Percentiles rank a stretch among this genome's conserved stretches.
Conservation (phyloP, 1,284 basidiomycete species). For the Moniliophthora roreri region DNA sequence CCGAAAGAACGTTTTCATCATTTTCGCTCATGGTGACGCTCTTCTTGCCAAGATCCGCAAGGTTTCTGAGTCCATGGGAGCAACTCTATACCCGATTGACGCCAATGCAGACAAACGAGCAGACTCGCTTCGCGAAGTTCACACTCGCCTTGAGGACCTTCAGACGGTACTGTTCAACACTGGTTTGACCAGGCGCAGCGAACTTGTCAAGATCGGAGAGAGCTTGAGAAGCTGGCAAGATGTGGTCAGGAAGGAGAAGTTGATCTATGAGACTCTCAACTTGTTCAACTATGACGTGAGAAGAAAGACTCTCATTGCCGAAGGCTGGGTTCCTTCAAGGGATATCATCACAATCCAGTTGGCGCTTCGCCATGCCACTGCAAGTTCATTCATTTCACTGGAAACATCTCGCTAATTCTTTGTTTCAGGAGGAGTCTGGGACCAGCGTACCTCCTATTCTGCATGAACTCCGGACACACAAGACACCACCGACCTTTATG, state of each 20-base stretch:
- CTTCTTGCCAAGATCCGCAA: conserved; percentile 97
- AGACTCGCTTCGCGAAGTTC: conserved; percentile 88
- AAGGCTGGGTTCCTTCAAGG: conserved; percentile 95
- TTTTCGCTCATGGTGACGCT: conserved; percentile 96
- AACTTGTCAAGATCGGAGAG: conserved; percentile 88
- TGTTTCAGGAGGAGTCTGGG: conserved; percentile 82
- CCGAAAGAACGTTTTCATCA: conserved; percentile 99
- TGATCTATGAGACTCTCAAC: conserved; percentile 93
- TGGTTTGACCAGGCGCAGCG: conserved; percentile 79
- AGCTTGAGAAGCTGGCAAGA: conserved; percentile 90
- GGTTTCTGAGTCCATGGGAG: conserved; percentile 98
- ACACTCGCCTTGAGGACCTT: conserved; percentile 89
- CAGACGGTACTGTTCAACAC: conserved; percentile 92
- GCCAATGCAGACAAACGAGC: conserved; percentile 90
- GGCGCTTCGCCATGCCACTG: conserved; percentile 90
- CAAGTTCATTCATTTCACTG: conserved; percentile 34
- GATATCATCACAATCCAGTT: conserved; percentile 89
- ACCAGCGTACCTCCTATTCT: conserved; percentile 92
- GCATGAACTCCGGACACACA: conserved; percentile 87
- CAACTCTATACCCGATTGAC: conserved; percentile 95
- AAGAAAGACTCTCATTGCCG: conserved; percentile 94
- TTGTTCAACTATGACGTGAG: conserved; percentile 93
- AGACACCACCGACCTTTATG: conserved; percentile 94
- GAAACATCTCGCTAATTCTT: conserved; percentile 4
- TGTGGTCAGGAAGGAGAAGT: conserved; percentile 93